A percentile compares a stretch with the other conserved stretches of the same genome.
These are phyloP conservation scores for Lolium multiflorum DNA, from an alignment of 176 grass and related monocot species.

Conservation along the genomic window DNA sequence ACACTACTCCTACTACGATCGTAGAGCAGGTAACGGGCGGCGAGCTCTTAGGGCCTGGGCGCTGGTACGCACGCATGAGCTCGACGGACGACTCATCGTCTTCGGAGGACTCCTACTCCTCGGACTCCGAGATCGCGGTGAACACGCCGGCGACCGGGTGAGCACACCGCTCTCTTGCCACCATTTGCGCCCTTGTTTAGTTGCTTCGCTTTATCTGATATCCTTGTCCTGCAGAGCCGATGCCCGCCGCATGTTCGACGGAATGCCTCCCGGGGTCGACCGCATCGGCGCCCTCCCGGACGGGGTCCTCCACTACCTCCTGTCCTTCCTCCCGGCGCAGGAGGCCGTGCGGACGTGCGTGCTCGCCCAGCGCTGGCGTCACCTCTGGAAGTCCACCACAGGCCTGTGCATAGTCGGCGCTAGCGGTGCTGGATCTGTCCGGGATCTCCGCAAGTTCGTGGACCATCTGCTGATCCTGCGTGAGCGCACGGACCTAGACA, in stretches of 20 bases:
- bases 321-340: neutral
- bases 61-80: no score
- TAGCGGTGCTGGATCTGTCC: neutral
- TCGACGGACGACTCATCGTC: neutral
- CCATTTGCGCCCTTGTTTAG: neutral
- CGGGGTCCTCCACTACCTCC: constrained; percentile 1
- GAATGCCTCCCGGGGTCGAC: neutral
- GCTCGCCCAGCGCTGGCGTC: neutral
- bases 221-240: neutral
- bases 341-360: constrained; percentile 1
- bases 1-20: no score
- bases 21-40: no score
- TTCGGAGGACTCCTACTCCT: neutral
- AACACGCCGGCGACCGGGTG: neutral
- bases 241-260: neutral
- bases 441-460: neutral
- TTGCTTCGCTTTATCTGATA: neutral
- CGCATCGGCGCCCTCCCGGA: neutral
- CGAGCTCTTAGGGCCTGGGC: no score
- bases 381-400: constrained; percentile 5
- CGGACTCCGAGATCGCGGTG: neutral
- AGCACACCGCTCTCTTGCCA: neutral
- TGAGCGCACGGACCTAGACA: neutral
- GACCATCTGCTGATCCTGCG: constrained; percentile 13
- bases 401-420: neutral